phyloP scores from a whole-genome alignment of 805 yeast genomes.

The Tetrapisispora fleetii region DNA sequence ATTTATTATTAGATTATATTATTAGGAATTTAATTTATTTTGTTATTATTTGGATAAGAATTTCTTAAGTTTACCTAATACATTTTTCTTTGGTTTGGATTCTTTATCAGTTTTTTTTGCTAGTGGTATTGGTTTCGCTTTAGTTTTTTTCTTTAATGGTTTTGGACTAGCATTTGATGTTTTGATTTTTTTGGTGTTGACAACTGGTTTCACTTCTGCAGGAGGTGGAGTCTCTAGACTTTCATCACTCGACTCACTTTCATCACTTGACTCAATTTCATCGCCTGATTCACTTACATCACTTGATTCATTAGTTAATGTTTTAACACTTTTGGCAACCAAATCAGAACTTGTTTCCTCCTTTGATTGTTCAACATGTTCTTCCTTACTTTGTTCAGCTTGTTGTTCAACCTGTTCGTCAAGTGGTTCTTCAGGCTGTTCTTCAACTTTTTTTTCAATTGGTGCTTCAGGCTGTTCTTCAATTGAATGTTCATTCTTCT shows the following conservation, averaged over 20 bases:
- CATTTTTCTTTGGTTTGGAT: background rate
- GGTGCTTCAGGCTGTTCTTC: background rate
- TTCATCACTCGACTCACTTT: too few relatives aligned
- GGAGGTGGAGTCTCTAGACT: background rate
- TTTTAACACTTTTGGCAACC: too few relatives aligned
- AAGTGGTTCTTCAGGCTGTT: background rate
- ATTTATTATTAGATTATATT: background rate
- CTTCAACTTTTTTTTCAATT: background rate
- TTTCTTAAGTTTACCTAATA: conserved; percentile 1
- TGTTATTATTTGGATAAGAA: background rate
- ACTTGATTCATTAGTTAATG: background rate
- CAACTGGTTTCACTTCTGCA: background rate
- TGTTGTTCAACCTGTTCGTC: background rate
- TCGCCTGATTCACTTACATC: background rate
- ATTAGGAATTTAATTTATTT: background rate
- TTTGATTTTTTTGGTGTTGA: background rate
- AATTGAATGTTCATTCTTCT: too few relatives aligned
- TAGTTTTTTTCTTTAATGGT: background rate
- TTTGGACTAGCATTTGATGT: background rate
- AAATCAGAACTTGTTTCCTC: too few relatives aligned
- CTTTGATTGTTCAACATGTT: too few relatives aligned
- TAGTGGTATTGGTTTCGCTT: too few relatives aligned
- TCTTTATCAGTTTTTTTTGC: background rate
- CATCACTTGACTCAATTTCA: too few relatives aligned
- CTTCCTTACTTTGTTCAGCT: too few relatives aligned